Evolutionary conservation across 2,329 filamentous ascomycete species (phyloP).

Genomic region (Thelonectria olida): DNA sequence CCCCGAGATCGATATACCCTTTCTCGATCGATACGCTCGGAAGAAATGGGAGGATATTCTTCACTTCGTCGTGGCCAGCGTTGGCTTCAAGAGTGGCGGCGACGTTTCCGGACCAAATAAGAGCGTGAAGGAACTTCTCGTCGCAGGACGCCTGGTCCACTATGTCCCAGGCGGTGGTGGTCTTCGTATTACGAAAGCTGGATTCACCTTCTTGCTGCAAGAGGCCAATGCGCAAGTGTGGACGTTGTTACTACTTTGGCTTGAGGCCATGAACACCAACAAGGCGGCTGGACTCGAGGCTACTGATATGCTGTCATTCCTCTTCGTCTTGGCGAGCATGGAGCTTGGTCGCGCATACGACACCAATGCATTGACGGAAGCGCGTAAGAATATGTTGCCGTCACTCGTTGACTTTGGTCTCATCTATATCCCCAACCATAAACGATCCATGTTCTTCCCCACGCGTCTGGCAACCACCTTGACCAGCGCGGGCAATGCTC

Average conservation of each 20-base stretch:
- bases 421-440: slow-evolving; percentile 74
- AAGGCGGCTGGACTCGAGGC: slow-evolving; percentile 76
- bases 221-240: slow-evolving; percentile 97
- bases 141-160: slow-evolving; percentile 83
- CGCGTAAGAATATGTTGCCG: slow-evolving; percentile 88
- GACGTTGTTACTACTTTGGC: slow-evolving; percentile 92
- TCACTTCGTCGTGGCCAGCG: slow-evolving; percentile 90
- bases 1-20: slow-evolving; percentile 71
- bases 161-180: slow-evolving; percentile 69
- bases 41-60: slow-evolving; percentile 95
- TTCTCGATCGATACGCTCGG: slow-evolving; percentile 86
- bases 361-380: slow-evolving; percentile 81
- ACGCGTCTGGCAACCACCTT: slow-evolving; percentile 94
- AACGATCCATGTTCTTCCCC: slow-evolving; percentile 78
- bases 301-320: slow-evolving; percentile 93
- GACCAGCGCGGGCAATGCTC: slow-evolving; percentile 80
- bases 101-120: slow-evolving; percentile 68
- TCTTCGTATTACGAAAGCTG: slow-evolving; percentile 86
- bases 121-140: slow-evolving; percentile 85
- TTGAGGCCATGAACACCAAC: slow-evolving; percentile 77
- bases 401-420: slow-evolving; percentile 93
- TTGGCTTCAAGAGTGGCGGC: slow-evolving; percentile 61
- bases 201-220: slow-evolving; percentile 94
- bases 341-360: slow-evolving; percentile 93
- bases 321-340: slow-evolving; percentile 93